Percentiles rank a stretch among this genome's conserved stretches.
Conservation (phyloP, 352 stramenopile species). For the Phytophthora cactorum region DNA sequence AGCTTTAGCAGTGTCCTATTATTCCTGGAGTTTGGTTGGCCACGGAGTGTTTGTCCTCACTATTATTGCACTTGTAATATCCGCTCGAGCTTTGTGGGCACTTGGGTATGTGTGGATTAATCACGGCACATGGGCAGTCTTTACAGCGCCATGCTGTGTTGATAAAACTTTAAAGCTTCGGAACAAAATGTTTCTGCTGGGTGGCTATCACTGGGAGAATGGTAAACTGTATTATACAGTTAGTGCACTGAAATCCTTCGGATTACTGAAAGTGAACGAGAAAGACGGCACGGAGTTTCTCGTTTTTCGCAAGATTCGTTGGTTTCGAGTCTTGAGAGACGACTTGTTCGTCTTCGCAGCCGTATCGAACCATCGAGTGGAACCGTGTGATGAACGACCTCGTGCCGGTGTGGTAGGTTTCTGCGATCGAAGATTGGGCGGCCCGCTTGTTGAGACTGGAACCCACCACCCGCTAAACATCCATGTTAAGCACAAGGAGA, state of each 20-base stretch:
- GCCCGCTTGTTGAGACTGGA: not conserved
- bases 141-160: slow-evolving; percentile 12
- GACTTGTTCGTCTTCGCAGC: not conserved
- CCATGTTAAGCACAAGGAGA: not conserved
- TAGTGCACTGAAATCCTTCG: not conserved
- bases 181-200: not conserved
- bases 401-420: not conserved
- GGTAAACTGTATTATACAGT: not conserved
- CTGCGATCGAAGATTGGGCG: not conserved
- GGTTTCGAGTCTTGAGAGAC: not conserved
- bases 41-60: slow-evolving; percentile 17
- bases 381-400: not conserved
- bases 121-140: slow-evolving; percentile 11
- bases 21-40: slow-evolving; percentile 9
- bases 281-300: not conserved
- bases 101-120: slow-evolving; percentile 19
- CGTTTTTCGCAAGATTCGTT: not conserved
- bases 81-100: slow-evolving; percentile 11
- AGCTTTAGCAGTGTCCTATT: slow-evolving; percentile 20
- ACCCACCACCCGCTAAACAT: not conserved
- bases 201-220: not conserved
- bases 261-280: not conserved
- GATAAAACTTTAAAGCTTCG: not conserved
- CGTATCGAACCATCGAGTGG: not conserved
- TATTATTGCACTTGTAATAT: slow-evolving; percentile 13